Percentiles rank a stretch among this genome's conserved stretches.
Evolutionary conservation across 345 rosid genomes (phyloP).

Genomic region (Eucalyptus sp.): DNA sequence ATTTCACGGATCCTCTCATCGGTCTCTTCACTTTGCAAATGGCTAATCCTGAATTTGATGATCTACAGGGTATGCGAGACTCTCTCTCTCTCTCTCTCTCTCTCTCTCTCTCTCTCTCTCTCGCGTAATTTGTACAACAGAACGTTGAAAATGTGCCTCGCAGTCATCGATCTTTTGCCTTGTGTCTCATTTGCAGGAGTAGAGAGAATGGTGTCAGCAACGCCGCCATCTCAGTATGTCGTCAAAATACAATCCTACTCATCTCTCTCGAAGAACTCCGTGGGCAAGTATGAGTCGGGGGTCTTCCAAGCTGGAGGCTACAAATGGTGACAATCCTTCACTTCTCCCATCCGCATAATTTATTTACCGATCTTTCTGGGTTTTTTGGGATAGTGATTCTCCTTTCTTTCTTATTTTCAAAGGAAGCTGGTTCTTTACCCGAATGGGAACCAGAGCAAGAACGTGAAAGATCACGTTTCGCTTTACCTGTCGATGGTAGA

Average conservation of each 20-base stretch:
- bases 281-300: constrained; percentile 48
- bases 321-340: constrained; percentile 30
- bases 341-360: not conserved
- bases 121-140: not conserved
- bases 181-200: not conserved
- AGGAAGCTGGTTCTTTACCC: constrained; percentile 60
- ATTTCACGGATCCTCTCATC: not conserved
- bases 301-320: constrained; percentile 59
- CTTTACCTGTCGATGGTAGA: constrained; percentile 34
- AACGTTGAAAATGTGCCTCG: not conserved
- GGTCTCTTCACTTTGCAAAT: not conserved
- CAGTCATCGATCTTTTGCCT: not conserved
- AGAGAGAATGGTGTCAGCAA: constrained; percentile 21
- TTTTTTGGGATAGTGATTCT: not conserved
- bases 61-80: not conserved
- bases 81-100: not conserved
- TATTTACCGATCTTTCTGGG: not conserved
- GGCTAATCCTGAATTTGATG: not conserved
- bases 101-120: not conserved
- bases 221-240: constrained; percentile 36
- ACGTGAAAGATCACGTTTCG: constrained; percentile 36
- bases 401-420: not conserved
- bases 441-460: constrained; percentile 54
- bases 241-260: constrained; percentile 44
- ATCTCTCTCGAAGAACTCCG: constrained; percentile 17